Conservation (phyloP, 2,329 filamentous ascomycete genomes). For the Pseudocercospora musae region DNA sequence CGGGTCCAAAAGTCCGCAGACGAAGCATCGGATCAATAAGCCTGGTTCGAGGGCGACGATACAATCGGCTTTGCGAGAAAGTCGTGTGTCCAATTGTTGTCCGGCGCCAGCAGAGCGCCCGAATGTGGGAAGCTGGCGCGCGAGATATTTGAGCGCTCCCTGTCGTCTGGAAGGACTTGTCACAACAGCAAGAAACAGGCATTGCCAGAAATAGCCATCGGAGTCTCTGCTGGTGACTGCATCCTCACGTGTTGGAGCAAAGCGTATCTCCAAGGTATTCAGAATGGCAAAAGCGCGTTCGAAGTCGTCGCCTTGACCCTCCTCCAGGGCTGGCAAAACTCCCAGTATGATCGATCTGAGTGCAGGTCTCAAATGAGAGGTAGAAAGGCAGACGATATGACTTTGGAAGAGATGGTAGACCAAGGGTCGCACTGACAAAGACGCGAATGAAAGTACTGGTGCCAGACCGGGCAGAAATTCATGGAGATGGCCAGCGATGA, state of each 20-base stretch:
- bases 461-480: slow-evolving; percentile 88
- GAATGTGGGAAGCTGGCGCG: slow-evolving; percentile 72
- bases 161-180: slow-evolving; percentile 81
- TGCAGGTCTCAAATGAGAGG: slow-evolving; percentile 72
- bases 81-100: neutral
- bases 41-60: slow-evolving; percentile 88
- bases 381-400: slow-evolving; percentile 70
- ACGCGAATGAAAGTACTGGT: slow-evolving; percentile 88
- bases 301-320: slow-evolving; percentile 96
- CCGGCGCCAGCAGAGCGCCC: neutral
- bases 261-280: slow-evolving; percentile 69
- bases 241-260: slow-evolving; percentile 52
- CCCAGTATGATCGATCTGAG: slow-evolving; percentile 86
- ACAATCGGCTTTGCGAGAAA: slow-evolving; percentile 44
- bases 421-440: slow-evolving; percentile 79
- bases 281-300: slow-evolving; percentile 78
- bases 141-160: slow-evolving; percentile 83
- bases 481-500: slow-evolving; percentile 72
- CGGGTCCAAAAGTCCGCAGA: slow-evolving; percentile 80
- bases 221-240: slow-evolving; percentile 58
- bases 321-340: slow-evolving; percentile 87
- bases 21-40: slow-evolving; percentile 84
- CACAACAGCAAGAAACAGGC: slow-evolving; percentile 88
- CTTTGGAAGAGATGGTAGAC: slow-evolving; percentile 82
- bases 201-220: slow-evolving; percentile 92